A percentile compares a stretch with the other conserved stretches of the same genome.
Conservation (phyloP, 495 filamentous ascomycete species). For the Penicillium waksmanii region DNA sequence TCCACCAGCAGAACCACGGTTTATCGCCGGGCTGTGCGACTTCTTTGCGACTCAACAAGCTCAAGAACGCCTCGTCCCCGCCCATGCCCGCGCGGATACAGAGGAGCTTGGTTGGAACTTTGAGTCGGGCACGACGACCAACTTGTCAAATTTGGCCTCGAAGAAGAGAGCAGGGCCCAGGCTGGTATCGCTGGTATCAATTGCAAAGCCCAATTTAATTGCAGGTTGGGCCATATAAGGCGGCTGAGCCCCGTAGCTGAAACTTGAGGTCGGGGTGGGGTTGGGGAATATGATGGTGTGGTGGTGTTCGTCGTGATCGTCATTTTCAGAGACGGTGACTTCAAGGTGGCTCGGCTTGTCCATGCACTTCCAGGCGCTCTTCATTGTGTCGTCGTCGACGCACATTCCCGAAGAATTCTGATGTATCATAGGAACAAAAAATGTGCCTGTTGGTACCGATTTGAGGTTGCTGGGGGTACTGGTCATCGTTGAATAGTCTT, state of each 20-base stretch:
- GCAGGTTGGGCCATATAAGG: conserved; percentile 54
- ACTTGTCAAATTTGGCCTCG: conserved; percentile 72
- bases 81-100: conserved; percentile 33
- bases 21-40: conserved; percentile 62
- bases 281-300: conserved; percentile 35
- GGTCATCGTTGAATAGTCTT: conserved; percentile 66
- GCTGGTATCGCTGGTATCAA: conserved; percentile 61
- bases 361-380: conserved; percentile 71
- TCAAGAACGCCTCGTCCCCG: conserved; percentile 26
- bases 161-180: conserved; percentile 80
- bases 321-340: conserved; percentile 36
- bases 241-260: conserved; percentile 74
- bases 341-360: conserved; percentile 40
- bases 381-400: conserved; percentile 61
- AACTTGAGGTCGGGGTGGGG: conserved; percentile 40
- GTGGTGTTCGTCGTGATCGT: conserved; percentile 21
- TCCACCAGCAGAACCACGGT: conserved; percentile 91
- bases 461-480: conserved; percentile 60
- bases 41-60: conserved; percentile 42
- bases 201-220: conserved; percentile 61
- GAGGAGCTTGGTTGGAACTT: conserved; percentile 39
- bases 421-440: conserved; percentile 58
- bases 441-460: conserved; percentile 67
- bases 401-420: conserved; percentile 67
- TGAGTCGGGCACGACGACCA: conserved; percentile 70